Evolutionary conservation across 139 green algal species (phyloP), one percentile per base, ranked within the genome.

Genomic region (Parachlorella kessleri): DNA sequence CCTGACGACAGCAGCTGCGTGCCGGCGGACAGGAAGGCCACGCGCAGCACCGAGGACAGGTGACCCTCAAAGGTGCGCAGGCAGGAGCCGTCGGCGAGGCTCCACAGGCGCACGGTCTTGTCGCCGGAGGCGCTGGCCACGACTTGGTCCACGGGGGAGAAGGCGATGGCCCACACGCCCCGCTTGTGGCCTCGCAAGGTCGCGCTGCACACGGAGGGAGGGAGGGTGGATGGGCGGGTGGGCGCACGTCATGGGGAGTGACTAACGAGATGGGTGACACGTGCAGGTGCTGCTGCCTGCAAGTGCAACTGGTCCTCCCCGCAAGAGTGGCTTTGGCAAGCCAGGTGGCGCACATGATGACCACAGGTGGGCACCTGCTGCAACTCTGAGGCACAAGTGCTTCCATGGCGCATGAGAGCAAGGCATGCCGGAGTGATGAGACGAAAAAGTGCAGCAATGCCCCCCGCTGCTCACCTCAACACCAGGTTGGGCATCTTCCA

Each of bases 21-120:
- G 33, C 95, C 96, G 4, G 80, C 86, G 2, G 90, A 93, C 5
- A 96, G 21, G 78, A 98, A 99, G 63, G 39, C 67, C 32, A 88
- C 67, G 63, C 92, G 83, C 55, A 99, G 90, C 53, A 98, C 96
- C 8, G 90, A 94, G 8, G 87, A 91, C 2, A 81, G 87, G 89
- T 99, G 96, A 1, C 96, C 96, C 80, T 98, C 93, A 79, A 99
- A 93, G 1, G 92, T 98, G 30, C 91, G 84, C 59, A 99, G 73
- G 87, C 96, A 99, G 28, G 77, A 75, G 73, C 91, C 88, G 59
- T 98, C 94, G 0, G 78, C 48, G 23, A 98, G 71, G 4, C 84
- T 83, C 96, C 96, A 99, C 76, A 99, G 78, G 76, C 91, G 91
- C 18, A 99, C 66, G 6, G 91, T 97, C 74, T 91, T 92, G 87